Evolutionary conservation across 768 basidiomycete species (phyloP).

Genomic region (Lactarius psammicola): DNA sequence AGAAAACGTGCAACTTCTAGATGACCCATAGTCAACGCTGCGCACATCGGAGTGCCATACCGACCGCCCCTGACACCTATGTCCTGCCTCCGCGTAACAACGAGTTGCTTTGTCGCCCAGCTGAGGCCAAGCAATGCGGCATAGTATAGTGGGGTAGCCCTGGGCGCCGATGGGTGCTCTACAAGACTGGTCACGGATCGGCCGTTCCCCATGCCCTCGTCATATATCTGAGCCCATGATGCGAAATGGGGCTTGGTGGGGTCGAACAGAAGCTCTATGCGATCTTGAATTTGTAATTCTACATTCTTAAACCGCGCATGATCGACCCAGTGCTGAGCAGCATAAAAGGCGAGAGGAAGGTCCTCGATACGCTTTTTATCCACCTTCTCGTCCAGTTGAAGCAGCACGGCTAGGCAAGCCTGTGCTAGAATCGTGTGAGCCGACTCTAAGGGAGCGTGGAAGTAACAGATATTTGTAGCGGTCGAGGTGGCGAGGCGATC

Average conservation of each 20-base stretch:
- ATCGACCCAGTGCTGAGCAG: slow-evolving; percentile 2
- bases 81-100: background rate
- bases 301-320: slow-evolving; percentile 3
- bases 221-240: background rate
- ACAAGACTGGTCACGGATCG: background rate
- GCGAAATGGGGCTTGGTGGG: background rate
- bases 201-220: background rate
- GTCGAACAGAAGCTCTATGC: background rate
- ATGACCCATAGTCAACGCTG: background rate
- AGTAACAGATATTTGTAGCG: background rate
- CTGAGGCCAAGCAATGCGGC: background rate
- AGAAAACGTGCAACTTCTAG: background rate
- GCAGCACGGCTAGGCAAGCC: background rate
- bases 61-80: background rate
- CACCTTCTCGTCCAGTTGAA: background rate
- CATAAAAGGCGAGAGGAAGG: background rate
- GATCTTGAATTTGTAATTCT: background rate
- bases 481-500: background rate
- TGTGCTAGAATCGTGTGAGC: background rate
- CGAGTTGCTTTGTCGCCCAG: background rate
- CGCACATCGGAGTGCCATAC: background rate
- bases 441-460: background rate
- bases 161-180: background rate
- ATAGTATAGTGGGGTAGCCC: background rate
- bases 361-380: background rate